Percentiles rank a stretch among this genome's conserved stretches.
Conservation (phyloP, 2,329 filamentous ascomycete species). For the Colletotrichum abscissum region DNA sequence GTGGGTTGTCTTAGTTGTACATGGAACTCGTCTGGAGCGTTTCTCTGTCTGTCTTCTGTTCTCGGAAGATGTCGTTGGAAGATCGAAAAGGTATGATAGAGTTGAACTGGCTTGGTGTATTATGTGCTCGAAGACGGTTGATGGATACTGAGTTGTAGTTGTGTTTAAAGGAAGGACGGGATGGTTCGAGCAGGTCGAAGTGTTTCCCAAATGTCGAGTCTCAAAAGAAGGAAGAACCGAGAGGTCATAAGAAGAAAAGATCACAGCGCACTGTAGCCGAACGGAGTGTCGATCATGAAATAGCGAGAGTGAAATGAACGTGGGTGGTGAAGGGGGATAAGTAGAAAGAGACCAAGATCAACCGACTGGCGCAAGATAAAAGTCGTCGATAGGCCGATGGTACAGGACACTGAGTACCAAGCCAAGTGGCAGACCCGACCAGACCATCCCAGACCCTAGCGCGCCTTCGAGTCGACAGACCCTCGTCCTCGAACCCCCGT, state of each 20-base stretch:
- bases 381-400: slow-evolving; percentile 48
- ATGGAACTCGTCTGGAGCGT: slow-evolving; percentile 44
- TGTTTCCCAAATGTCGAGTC: slow-evolving; percentile 58
- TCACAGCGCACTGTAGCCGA: slow-evolving; percentile 56
- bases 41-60: slow-evolving; percentile 24
- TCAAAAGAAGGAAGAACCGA: slow-evolving; percentile 63
- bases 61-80: slow-evolving; percentile 28
- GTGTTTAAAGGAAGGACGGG: slow-evolving; percentile 58
- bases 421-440: slow-evolving; percentile 19
- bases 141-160: slow-evolving; percentile 37
- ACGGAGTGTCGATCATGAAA: slow-evolving; percentile 61
- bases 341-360: slow-evolving; percentile 57
- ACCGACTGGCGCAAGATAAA: slow-evolving; percentile 50
- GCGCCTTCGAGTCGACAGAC: slow-evolving; percentile 41
- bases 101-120: slow-evolving; percentile 42
- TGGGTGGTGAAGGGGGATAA: slow-evolving; percentile 62
- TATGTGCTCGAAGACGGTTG: slow-evolving; percentile 39
- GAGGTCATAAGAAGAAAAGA: slow-evolving; percentile 60
- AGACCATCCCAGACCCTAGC: slow-evolving; percentile 40
- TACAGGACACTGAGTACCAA: slow-evolving; percentile 31
- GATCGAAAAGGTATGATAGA: slow-evolving; percentile 43
- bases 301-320: slow-evolving; percentile 49
- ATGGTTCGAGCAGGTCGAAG: slow-evolving; percentile 44
- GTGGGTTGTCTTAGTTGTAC: slow-evolving; percentile 43
- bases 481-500: slow-evolving; percentile 40